Base-by-base conservation (phyloP, 2,329 filamentous ascomycete genomes). In the Trichophyton verrucosum region DNA sequence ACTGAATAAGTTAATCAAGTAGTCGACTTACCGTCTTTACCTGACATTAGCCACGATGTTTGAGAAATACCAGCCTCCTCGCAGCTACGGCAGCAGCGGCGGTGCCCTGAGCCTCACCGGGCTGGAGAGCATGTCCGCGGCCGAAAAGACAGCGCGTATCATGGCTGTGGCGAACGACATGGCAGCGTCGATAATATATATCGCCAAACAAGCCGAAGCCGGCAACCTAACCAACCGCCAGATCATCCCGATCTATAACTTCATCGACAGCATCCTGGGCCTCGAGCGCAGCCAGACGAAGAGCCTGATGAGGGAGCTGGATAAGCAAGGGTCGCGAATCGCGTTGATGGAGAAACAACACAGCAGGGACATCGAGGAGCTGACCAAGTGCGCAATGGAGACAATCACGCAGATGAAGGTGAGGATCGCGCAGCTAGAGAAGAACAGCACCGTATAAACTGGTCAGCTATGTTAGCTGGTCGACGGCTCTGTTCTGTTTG, bases 111-210 rank as follows among this genome's bases (percentile, higher is more conserved):
- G 66, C 58, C 65, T 74, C 15, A 64, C 63, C 9, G 61, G 65
- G 7, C 40, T 71, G 2, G 63, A 66, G 30, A 51, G 24, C 7
- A 63, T 68, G 57, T 61, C 65, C 24, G 53, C 65, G 0, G 3
- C 13, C 3, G 53, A 62, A 8, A 73, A 72, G 61, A 60, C 62
- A 4, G 46, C 62, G 6, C 62, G 70, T 9, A 63, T 73, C 40
- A 17, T 58, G 9, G 65, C 68, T 9, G 64, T 74, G 56, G 68
- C 71, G 17, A 61, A 66, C 38, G 70, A 75, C 55, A 71, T 74
- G 47, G 61, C 64, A 17, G 64, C 65, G 0, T 66, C 66, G 2
- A 69, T 75, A 20, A 67, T 69, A 51, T 65, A 60, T 36, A 69
- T 75, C 57, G 65, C 66, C 13, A 64, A 66, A 15, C 67, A 71